Conservation (phyloP, 768 basidiomycete genomes). For the Podaxis rugospora region DNA sequence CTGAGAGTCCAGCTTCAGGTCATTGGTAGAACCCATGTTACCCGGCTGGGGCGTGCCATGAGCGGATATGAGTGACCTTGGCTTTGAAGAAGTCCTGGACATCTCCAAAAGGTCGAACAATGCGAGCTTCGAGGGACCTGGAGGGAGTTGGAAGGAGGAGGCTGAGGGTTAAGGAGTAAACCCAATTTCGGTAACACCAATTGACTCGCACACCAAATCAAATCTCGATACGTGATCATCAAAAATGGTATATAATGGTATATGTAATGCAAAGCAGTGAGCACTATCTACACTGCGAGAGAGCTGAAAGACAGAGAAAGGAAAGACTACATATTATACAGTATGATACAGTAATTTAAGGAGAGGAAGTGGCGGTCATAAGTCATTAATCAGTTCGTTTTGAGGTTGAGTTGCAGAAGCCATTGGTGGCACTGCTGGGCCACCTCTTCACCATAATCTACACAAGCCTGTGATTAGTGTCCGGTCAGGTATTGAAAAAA, state of each 20-base stretch:
- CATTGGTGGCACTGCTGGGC: slow-evolving; percentile 45
- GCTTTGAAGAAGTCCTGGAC: background rate
- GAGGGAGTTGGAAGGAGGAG: background rate
- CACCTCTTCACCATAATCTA: slow-evolving; percentile 50
- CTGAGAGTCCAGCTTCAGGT: background rate
- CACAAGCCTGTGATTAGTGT: slow-evolving; percentile 4
- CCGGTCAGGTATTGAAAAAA: background rate
- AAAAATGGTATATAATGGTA: background rate
- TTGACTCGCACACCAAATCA: background rate
- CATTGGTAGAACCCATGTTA: background rate
- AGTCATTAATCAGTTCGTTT: background rate
- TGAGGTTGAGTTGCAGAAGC: slow-evolving; percentile 22
- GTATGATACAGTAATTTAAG: background rate
- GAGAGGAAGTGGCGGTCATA: background rate
- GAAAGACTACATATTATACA: background rate
- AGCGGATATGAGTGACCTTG: background rate
- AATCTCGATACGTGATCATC: background rate
- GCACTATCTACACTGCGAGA: background rate
- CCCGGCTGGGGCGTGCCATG: background rate
- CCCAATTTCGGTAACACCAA: background rate
- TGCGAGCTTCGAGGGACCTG: background rate
- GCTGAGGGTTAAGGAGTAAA: background rate
- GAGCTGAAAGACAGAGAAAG: background rate
- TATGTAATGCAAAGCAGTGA: background rate
- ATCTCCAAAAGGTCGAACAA: background rate